phyloP scores from a whole-genome alignment of 495 filamentous ascomycete genomes.

The Neurospora sp. region DNA sequence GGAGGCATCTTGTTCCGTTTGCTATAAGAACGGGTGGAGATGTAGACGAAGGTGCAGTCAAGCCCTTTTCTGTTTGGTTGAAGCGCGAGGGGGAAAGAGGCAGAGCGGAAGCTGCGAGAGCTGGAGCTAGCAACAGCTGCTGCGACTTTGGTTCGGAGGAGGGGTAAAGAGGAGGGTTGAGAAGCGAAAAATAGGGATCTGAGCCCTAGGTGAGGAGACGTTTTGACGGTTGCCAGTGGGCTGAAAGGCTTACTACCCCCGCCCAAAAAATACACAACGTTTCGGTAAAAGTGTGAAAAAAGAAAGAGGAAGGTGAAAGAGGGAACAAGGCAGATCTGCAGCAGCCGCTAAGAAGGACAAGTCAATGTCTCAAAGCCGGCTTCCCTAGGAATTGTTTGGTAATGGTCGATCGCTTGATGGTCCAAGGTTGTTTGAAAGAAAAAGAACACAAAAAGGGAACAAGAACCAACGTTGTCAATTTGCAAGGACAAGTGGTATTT shows the following conservation, averaged over 20 bases:
- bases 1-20: constrained; percentile 60
- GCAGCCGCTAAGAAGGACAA: not conserved
- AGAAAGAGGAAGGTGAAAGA: not conserved
- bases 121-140: not conserved
- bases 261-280: not conserved
- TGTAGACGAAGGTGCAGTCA: constrained; percentile 34
- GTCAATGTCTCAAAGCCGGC: not conserved
- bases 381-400: not conserved
- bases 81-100: constrained; percentile 17
- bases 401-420: not conserved
- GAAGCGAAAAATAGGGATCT: constrained; percentile 44
- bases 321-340: not conserved
- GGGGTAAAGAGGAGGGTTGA: constrained; percentile 24
- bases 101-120: constrained; percentile 53
- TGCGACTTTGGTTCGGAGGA: constrained; percentile 29
- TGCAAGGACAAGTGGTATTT: not conserved
- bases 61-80: constrained; percentile 23
- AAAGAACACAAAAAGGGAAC: not conserved
- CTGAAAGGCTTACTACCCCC: constrained; percentile 14
- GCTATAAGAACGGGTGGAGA: constrained; percentile 39
- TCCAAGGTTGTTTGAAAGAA: not conserved
- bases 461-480: not conserved
- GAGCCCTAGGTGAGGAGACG: constrained; percentile 26
- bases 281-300: not conserved
- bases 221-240: constrained; percentile 27